Evolutionary conservation across 108 stramenopile genomes (phyloP), one percentile per base, ranked within the genome.

Genomic region (Cyclostephanos tholiformis): DNA sequence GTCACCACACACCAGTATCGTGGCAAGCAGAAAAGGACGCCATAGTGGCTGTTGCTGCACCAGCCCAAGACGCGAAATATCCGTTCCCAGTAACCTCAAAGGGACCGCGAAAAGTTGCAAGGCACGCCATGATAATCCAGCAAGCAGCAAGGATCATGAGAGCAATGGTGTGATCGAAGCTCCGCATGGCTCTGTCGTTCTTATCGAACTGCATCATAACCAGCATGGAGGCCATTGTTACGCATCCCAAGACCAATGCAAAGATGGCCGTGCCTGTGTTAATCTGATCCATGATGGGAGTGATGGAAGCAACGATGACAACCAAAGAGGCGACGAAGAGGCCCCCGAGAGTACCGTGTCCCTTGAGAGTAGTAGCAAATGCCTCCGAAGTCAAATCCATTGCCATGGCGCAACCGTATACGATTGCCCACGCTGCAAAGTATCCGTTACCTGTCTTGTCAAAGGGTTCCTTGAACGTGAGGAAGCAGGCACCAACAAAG

Each of bases 31-130:
- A 1, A 55, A 55, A 55, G 53, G 53, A 22, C 2, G 53, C 26
- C 53, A 22, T 26, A 20, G 53, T 22, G 53, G 53, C 16, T 22
- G 53, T 20, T 55, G 53, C 53, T 17, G 53, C 39, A 9, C 64
- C 64, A 26, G 39, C 64, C 64, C 64, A 65, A 65, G 46, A 49
- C 22, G 35, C 64, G 44, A 65, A 65, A 17, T 65, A 65, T 46
- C 64, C 64, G 48, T 65, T 65, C 41, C 64, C 86, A 60, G 85
- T 86, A 35, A 25, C 56, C 14, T 60, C 19, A 49, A 87, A 87
- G 12, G 86, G 86, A 35, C 86, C 86, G 12, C 69, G 67, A 51
- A 87, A 87, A 32, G 86, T 86, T 22, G 74, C 80, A 35, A 84
- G 44, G 55, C 76, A 77, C n/a, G 86, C 86, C 44, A 59, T 46